These are phyloP conservation scores for Backusella liffmaniae DNA, from an alignment of 192 early-diverging fungal genomes.

Conservation along the genomic window DNA sequence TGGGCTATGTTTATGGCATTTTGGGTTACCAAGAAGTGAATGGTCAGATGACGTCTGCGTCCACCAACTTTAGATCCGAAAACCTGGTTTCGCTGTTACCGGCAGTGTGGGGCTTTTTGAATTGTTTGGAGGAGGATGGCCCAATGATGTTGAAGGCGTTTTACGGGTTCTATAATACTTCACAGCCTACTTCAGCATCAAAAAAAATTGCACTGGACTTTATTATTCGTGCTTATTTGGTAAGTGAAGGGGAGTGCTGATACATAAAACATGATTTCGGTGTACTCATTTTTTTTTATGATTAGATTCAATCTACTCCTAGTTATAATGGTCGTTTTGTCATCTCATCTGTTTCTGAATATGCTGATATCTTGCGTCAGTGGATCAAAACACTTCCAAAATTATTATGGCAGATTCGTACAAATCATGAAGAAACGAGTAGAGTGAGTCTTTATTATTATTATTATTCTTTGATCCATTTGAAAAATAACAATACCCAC, in stretches of 20 bases:
- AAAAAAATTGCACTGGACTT: conserved; percentile 32
- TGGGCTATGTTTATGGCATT: conserved; percentile 54
- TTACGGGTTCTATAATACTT: conserved; percentile 26
- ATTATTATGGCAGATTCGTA: conserved; percentile 49
- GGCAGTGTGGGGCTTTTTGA: conserved; percentile 52
- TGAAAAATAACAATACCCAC: neutral
- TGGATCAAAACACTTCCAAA: conserved; percentile 50
- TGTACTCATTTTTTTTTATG: neutral
- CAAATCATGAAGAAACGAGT: conserved; percentile 44
- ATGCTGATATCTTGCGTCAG: conserved; percentile 26
- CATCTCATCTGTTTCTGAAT: conserved; percentile 8
- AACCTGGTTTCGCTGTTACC: conserved; percentile 47
- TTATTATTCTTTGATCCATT: neutral
- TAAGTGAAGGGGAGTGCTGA: neutral
- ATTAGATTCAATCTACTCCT: conserved; percentile 43
- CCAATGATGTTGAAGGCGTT: conserved; percentile 38
- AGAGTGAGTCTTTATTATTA: conserved; percentile 17
- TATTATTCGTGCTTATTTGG: conserved; percentile 30
- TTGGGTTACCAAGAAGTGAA: conserved; percentile 46
- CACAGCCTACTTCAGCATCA: conserved; percentile 35
- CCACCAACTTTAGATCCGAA: conserved; percentile 41
- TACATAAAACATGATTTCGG: neutral
- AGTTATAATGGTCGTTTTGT: conserved; percentile 37
- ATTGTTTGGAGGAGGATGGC: conserved; percentile 37
- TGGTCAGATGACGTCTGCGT: conserved; percentile 33